Evolutionary conservation across 1,284 basidiomycete genomes (phyloP).

Genomic region (Ganoderma resinaceum): DNA sequence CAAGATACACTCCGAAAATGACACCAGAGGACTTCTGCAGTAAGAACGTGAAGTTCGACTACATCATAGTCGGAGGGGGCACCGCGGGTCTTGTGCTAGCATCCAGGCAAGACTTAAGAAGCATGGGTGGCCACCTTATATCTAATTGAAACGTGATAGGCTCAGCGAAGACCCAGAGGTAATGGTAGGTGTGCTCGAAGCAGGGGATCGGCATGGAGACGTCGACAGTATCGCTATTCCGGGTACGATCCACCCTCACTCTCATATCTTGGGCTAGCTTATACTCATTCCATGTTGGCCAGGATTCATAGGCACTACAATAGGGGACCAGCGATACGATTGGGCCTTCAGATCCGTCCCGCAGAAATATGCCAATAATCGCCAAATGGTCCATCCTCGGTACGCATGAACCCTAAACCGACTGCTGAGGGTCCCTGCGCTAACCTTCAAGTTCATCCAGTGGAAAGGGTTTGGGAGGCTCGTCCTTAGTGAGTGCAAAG

Average conservation of each 20-base stretch:
- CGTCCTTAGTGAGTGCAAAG: constrained; percentile 20
- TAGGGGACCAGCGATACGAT: constrained; percentile 27
- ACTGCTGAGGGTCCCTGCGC: not conserved
- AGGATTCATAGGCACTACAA: constrained; percentile 18
- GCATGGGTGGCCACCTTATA: too few relatives aligned
- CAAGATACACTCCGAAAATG: not conserved
- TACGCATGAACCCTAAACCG: not conserved
- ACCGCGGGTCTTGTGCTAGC: constrained; percentile 19
- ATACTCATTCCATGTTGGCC: not conserved
- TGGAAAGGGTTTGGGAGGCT: constrained; percentile 33
- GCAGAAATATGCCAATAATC: constrained; percentile 26
- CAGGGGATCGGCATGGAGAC: constrained; percentile 38
- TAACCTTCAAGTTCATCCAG: constrained; percentile 6
- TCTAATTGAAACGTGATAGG: not conserved
- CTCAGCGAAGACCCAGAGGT: constrained; percentile 50
- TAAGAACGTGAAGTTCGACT: constrained; percentile 32
- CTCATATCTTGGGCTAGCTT: too few relatives aligned
- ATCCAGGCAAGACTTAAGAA: constrained; percentile 7
- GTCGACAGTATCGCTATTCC: constrained; percentile 27
- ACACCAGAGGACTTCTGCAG: constrained; percentile 28
- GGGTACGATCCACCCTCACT: not conserved
- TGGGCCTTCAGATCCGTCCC: constrained; percentile 31
- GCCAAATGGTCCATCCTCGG: constrained; percentile 22
- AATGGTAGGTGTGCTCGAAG: constrained; percentile 41
- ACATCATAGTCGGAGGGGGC: constrained; percentile 34